Evolutionary conservation across 176 grass and related monocot species (phyloP).

Genomic region (Dendrocalamus sinicus): DNA sequence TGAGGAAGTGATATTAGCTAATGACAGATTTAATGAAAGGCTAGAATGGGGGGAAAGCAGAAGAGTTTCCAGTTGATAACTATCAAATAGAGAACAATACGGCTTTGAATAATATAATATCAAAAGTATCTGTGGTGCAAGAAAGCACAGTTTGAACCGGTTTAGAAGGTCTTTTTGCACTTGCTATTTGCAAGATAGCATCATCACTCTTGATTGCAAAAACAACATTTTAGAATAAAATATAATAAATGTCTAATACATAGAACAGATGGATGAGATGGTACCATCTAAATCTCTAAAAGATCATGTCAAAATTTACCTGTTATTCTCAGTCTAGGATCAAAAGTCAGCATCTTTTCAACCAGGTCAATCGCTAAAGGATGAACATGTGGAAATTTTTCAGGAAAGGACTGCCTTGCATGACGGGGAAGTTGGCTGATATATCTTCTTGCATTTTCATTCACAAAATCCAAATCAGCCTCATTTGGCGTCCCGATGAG

Average conservation of each 20-base stretch:
- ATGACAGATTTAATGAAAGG: background rate
- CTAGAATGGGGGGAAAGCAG: background rate
- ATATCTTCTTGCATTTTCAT: conserved; percentile 99
- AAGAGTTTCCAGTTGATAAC: background rate
- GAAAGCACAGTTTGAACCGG: conserved; percentile 9
- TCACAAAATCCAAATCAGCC: conserved; percentile 84
- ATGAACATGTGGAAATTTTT: conserved; percentile 97
- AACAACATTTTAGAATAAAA: conserved; percentile 17
- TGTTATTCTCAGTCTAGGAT: conserved; percentile 96
- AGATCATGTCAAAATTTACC: conserved; percentile 49
- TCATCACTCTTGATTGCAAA: conserved; percentile 14
- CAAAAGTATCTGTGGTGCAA: background rate
- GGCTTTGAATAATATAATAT: background rate
- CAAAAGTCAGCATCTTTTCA: conserved; percentile 97
- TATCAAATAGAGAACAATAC: background rate
- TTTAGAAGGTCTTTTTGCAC: background rate
- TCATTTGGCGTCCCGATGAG: conserved; percentile 96
- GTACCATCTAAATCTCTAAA: conserved; percentile 5
- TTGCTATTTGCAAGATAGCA: background rate
- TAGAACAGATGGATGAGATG: background rate
- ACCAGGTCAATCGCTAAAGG: conserved; percentile 88
- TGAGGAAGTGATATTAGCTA: conserved; percentile 11
- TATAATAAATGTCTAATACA: background rate
- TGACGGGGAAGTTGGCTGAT: conserved; percentile 78
- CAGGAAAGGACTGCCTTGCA: conserved; percentile 73